Evolutionary conservation across 352 stramenopile species (phyloP), one percentile per base, ranked within the genome.

Genomic region (Phytophthora colocasiae): DNA sequence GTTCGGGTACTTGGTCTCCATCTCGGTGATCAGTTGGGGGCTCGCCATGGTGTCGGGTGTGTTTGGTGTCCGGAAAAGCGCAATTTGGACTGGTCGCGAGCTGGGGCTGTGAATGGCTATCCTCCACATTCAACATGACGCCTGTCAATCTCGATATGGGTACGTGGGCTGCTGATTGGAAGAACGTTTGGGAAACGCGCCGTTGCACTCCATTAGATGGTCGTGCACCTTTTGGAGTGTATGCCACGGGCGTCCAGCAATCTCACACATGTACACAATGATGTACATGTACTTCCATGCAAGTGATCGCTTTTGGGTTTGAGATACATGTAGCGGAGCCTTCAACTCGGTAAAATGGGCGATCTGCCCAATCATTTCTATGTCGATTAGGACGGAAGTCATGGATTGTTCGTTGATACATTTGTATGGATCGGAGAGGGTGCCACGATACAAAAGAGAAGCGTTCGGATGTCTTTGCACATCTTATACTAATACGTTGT

Each of bases 1-100:
- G 66, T 86, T 89, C 43, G 69, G 52, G 66, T 91, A 91, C 73
- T 81, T 80, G 43, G 51, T 58, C 67, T 93, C 82, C 50, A 91
- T 77, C 24, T 84, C 63, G 32, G 54, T 59, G 56, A 89, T 71
- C 44, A 78, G 66, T 64, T 64, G 76, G 5, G 50, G 17, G 27
- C 52, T 87, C 52, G 78, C 82, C 80, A 89, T 91, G 31, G 44
- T 49, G 31, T 49, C 44, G 50, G 17, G n/a, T 31, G 9, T 41
- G 14, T 38, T 48, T 29, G 19, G 19, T 22, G 22, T 22, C 22
- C 22, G 9, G 45, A 45, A 47, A 63, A 60, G 59, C 38, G 51
- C 43, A 58, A 61, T 48, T 66, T 71, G 63, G 50, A 40, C 46
- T 50, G 47, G 32, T 61, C 24, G 46, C 45, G n/a, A 15, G 15